These are phyloP conservation scores for Naematelia aurantialba DNA, from an alignment of 768 basidiomycete species.

Conservation along the genomic window DNA sequence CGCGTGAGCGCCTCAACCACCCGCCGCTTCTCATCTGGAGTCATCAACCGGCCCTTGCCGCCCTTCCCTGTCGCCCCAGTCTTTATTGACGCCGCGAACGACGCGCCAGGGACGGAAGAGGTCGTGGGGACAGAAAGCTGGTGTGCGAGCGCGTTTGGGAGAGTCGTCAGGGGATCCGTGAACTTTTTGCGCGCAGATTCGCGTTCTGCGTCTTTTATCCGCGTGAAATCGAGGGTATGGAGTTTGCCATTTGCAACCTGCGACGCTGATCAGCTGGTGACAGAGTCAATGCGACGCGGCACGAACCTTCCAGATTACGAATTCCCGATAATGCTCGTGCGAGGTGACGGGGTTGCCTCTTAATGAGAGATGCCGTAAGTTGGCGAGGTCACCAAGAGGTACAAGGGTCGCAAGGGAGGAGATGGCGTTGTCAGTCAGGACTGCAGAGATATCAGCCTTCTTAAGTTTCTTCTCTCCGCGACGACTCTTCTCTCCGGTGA, in stretches of 20 bases:
- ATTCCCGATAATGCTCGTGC: constrained; percentile 48
- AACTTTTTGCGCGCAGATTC: constrained; percentile 36
- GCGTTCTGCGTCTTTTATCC: constrained; percentile 50
- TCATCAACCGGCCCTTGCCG: constrained; percentile 49
- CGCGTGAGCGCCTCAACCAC: constrained; percentile 47
- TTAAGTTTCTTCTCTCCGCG: no score
- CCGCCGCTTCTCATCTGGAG: constrained; percentile 49
- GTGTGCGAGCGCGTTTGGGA: constrained; percentile 48
- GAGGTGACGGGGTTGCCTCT: constrained; percentile 47
- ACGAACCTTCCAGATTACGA: constrained; percentile 49
- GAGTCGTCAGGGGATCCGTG: constrained; percentile 32
- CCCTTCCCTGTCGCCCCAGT: constrained; percentile 23
- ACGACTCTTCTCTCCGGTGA: background rate
- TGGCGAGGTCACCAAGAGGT: constrained; percentile 44
- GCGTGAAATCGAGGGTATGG: constrained; percentile 48
- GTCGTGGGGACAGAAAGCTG: constrained; percentile 38
- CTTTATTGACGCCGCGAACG: constrained; percentile 8
- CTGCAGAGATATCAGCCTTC: constrained; percentile 21
- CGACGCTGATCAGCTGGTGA: background rate
- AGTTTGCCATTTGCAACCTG: constrained; percentile 46
- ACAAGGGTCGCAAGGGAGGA: constrained; percentile 46
- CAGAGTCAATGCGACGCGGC: background rate
- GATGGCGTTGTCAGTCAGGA: constrained; percentile 48
- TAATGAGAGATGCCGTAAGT: constrained; percentile 47
- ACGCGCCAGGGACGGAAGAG: constrained; percentile 20